Evolutionary conservation across 2,329 filamentous ascomycete genomes (phyloP).

Genomic region (Nigrospora osmanthi): DNA sequence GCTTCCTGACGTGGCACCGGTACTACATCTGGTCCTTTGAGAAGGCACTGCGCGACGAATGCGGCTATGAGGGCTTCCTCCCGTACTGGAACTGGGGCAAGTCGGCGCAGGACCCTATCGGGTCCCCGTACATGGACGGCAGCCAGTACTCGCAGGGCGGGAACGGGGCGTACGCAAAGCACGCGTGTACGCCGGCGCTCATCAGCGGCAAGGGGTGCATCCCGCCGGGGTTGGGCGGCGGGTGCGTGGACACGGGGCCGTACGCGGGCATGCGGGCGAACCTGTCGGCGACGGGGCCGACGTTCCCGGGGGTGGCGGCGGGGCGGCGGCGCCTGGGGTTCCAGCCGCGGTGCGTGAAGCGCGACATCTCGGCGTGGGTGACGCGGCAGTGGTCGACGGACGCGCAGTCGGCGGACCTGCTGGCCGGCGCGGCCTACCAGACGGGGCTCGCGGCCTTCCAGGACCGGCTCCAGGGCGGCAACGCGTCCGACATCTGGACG

Average conservation of each 20-base stretch:
- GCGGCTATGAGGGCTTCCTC: slow-evolving; percentile 29
- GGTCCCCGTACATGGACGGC: slow-evolving; percentile 25
- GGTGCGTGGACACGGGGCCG: slow-evolving; percentile 27
- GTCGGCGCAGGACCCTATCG: slow-evolving; percentile 18
- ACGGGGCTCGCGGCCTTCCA: slow-evolving; percentile 4
- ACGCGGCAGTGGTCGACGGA: slow-evolving; percentile 14
- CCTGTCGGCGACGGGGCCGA: slow-evolving; percentile 12
- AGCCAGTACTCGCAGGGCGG: slow-evolving; percentile 26
- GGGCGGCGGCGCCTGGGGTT: slow-evolving; percentile 6
- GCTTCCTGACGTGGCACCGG: slow-evolving; percentile 8
- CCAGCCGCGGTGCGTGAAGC: slow-evolving; percentile 7
- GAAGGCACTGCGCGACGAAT: slow-evolving; percentile 19
- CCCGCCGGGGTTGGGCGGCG: slow-evolving; percentile 6
- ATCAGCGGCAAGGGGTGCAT: slow-evolving; percentile 6
- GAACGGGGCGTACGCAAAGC: slow-evolving; percentile 10
- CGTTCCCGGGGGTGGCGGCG: slow-evolving; percentile 19
- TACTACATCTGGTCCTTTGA: slow-evolving; percentile 7
- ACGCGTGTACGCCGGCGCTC: slow-evolving; percentile 11
- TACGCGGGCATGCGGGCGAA: slow-evolving; percentile 14
- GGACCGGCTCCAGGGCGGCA: slow-evolving; percentile 3
- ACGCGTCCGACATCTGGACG: not conserved
- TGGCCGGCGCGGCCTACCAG: slow-evolving; percentile 11
- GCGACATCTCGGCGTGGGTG: slow-evolving; percentile 5
- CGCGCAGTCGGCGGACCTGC: slow-evolving; percentile 10
- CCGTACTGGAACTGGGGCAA: slow-evolving; percentile 31